Conservation (phyloP, 805 yeast species). For the Candida boleticola region DNA sequence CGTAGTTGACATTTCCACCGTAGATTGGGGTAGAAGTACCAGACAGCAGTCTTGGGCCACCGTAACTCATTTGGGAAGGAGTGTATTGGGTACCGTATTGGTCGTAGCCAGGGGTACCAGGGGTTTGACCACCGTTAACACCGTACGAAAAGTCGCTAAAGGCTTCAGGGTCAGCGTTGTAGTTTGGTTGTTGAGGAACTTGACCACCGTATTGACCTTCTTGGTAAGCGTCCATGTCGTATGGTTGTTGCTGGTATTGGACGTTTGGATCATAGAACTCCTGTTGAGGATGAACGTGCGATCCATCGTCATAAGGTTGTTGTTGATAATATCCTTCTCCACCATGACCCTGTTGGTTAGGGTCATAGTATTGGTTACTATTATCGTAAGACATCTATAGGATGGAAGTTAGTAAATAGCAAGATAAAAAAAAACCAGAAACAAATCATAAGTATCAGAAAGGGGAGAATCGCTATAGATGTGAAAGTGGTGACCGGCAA, state of each 20-base stretch:
- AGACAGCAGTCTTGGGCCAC: constrained; percentile 71
- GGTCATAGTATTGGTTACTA: constrained; percentile 47
- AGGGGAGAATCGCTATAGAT: too few species aligned
- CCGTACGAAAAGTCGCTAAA: constrained; percentile 69
- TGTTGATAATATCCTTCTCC: constrained; percentile 34
- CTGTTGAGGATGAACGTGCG: constrained; percentile 28
- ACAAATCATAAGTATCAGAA: too few species aligned
- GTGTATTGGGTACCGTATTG: constrained; percentile 71
- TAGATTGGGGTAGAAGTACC: constrained; percentile 95
- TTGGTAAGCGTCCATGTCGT: constrained; percentile 47
- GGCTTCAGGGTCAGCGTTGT: constrained; percentile 55
- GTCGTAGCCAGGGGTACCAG: constrained; percentile 67
- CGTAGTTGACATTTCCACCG: constrained; percentile 59
- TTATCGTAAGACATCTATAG: constrained; percentile 59
- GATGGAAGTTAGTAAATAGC: constrained; percentile 3
- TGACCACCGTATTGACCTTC: constrained; percentile 44
- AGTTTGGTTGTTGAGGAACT: constrained; percentile 36
- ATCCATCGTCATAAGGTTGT: constrained; percentile 21
- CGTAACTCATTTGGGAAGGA: constrained; percentile 85
- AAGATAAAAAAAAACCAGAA: neutral
- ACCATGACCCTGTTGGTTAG: constrained; percentile 34
- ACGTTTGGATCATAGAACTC: constrained; percentile 52
- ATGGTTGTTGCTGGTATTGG: constrained; percentile 50
- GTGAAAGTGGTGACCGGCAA: too few species aligned
- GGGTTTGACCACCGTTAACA: constrained; percentile 33